Evolutionary conservation across 164 flowering plant genomes (phyloP).

Genomic region (Cinnamomum chago): DNA sequence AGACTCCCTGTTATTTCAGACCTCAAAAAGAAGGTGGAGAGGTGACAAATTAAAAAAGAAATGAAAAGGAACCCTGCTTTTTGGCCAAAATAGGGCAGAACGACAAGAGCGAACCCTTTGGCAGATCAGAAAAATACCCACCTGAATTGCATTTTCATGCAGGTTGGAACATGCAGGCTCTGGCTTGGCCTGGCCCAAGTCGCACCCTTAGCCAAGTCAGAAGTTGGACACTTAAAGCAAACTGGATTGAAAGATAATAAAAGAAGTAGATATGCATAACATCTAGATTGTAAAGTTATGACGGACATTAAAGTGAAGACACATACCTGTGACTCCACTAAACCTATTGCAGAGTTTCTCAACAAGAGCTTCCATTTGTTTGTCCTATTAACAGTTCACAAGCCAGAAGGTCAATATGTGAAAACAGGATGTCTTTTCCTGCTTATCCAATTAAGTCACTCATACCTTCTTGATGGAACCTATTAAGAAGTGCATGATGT

Average conservation of each 20-base stretch:
- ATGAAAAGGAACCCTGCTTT: no score
- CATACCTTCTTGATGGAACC: conserved; percentile 89
- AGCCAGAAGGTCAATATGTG: not conserved
- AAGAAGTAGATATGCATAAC: not conserved
- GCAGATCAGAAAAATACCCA: no score
- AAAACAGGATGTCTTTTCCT: not conserved
- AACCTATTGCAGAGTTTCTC: conserved; percentile 96
- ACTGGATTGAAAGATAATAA: not conserved
- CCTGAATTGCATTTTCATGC: no score
- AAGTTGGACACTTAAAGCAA: not conserved
- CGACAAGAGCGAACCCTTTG: no score
- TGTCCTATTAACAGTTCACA: conserved; percentile 52
- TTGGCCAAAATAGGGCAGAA: no score
- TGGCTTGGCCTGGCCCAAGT: no score
- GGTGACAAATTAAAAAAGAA: no score
- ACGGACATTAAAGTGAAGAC: not conserved
- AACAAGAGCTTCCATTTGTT: conserved; percentile 97
- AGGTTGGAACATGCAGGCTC: no score
- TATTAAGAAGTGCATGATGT: conserved; percentile 93
- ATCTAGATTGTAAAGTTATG: not conserved
- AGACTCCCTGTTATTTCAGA: no score
- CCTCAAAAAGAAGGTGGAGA: no score
- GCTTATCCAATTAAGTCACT: conserved; percentile 7
- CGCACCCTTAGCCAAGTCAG: not conserved
- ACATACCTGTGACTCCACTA: conserved; percentile 73